Conservation (phyloP, 75 land plant genomes). For the Picea sitchensis region DNA sequence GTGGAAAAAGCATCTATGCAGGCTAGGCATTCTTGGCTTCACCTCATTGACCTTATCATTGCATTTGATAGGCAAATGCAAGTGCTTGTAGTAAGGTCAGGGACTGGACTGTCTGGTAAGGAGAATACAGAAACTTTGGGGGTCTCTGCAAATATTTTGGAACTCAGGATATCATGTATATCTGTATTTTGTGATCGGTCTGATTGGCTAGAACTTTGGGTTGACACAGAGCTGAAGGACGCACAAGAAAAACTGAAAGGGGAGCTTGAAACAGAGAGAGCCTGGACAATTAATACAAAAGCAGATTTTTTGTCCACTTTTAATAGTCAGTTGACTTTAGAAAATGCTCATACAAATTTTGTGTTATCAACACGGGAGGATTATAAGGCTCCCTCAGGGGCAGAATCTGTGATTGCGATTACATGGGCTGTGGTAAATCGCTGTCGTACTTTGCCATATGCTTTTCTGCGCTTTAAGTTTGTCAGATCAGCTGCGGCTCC, state of each 20-base stretch:
- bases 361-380: conserved; percentile 35
- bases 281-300: conserved; percentile 47
- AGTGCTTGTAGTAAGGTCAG: conserved; percentile 50
- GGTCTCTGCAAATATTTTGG: conserved; percentile 16
- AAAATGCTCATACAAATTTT: conserved; percentile 6
- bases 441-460: conserved; percentile 62
- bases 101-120: conserved; percentile 25
- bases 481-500: conserved; percentile 46
- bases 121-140: conserved; percentile 47
- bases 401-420: conserved; percentile 37
- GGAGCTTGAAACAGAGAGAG: conserved; percentile 47
- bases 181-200: conserved; percentile 80
- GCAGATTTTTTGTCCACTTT: background rate
- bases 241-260: conserved; percentile 50
- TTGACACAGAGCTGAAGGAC: conserved; percentile 72
- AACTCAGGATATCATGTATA: conserved; percentile 38
- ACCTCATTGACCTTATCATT: conserved; percentile 77
- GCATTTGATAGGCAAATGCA: conserved; percentile 70
- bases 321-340: conserved; percentile 1
- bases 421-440: conserved; percentile 66
- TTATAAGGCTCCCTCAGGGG: conserved; percentile 62
- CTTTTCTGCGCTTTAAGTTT: conserved; percentile 52
- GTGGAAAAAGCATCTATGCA: conserved; percentile 34
- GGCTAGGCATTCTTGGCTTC: conserved; percentile 69
- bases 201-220: conserved; percentile 96